A percentile compares a stretch with the other conserved stretches of the same genome.
Conservation (phyloP, 768 basidiomycete species). For the Pleurotus platypus region DNA sequence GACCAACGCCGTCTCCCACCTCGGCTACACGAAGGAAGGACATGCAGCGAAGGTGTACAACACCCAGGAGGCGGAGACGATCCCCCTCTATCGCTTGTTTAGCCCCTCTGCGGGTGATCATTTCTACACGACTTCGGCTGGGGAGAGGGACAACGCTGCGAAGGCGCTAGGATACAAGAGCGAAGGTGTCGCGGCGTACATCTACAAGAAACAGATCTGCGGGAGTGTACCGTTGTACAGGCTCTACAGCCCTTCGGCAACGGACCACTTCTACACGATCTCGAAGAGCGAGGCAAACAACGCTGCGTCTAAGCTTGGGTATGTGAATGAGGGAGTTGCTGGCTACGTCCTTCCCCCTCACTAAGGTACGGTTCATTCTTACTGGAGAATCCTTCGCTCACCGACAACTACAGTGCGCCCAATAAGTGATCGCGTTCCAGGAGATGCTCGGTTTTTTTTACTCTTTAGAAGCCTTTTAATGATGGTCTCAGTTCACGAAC, state of each 20-base stretch:
- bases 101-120: not conserved
- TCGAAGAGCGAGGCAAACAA: not conserved
- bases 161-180: constrained; percentile 1
- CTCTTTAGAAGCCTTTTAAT: too few relatives aligned
- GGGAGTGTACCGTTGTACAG: constrained; percentile 3
- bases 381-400: too few relatives aligned
- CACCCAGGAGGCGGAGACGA: constrained; percentile 5
- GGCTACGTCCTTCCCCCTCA: constrained; percentile 11
- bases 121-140: constrained; percentile 4
- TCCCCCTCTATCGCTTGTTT: constrained; percentile 7
- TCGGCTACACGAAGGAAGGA: not conserved
- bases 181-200: not conserved
- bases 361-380: not conserved
- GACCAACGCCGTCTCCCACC: constrained; percentile 1
- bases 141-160: constrained; percentile 5
- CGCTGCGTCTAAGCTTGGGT: constrained; percentile 5
- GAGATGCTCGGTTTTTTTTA: too few relatives aligned
- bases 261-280: constrained; percentile 4
- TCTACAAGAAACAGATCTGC: constrained; percentile 4
- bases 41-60: constrained; percentile 5
- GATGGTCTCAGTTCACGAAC: too few relatives aligned
- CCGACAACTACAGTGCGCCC: too few relatives aligned
- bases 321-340: constrained; percentile 4
- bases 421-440: too few relatives aligned
- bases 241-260: not conserved